Conservation (phyloP, 306 rosid species). For the Cicer yamashitae region DNA sequence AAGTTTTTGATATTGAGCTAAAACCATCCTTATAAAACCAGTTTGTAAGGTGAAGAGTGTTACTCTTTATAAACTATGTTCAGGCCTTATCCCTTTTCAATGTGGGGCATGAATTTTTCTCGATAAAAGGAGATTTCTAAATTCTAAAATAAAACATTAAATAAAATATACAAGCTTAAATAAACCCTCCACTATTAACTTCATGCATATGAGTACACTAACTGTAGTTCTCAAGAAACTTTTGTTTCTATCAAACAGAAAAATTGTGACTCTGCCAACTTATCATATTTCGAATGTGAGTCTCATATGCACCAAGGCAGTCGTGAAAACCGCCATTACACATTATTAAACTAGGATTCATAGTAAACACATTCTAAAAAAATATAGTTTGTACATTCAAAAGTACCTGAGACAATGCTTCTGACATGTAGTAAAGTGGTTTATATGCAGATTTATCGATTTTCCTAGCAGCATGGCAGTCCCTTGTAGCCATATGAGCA, state of each 20-base stretch:
- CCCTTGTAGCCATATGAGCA: slow-evolving; percentile 89
- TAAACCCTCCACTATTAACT: slow-evolving; percentile 2
- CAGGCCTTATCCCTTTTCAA: too few species aligned
- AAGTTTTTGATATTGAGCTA: too few species aligned
- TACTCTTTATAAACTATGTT: too few species aligned
- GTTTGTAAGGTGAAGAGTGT: too few species aligned
- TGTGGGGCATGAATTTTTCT: too few species aligned
- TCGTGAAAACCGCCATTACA: slow-evolving; percentile 11
- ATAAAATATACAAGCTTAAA: slow-evolving; percentile 16
- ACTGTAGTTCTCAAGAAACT: neutral
- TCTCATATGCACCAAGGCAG: slow-evolving; percentile 26
- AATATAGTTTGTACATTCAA: slow-evolving; percentile 34
- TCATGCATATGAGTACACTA: slow-evolving; percentile 30
- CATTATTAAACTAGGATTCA: slow-evolving; percentile 18
- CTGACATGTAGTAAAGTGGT: slow-evolving; percentile 75
- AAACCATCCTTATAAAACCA: too few species aligned
- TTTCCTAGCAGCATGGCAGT: slow-evolving; percentile 79
- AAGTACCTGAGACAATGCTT: slow-evolving; percentile 91
- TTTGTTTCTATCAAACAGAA: neutral
- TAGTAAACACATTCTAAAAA: slow-evolving; percentile 24
- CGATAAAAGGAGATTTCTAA: neutral
- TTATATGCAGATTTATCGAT: slow-evolving; percentile 64
- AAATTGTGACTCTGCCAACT: neutral
- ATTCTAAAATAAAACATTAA: slow-evolving; percentile 5
- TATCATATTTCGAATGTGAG: neutral